Conservation (phyloP, 495 filamentous ascomycete genomes). For the Pyrenula massariospora region DNA sequence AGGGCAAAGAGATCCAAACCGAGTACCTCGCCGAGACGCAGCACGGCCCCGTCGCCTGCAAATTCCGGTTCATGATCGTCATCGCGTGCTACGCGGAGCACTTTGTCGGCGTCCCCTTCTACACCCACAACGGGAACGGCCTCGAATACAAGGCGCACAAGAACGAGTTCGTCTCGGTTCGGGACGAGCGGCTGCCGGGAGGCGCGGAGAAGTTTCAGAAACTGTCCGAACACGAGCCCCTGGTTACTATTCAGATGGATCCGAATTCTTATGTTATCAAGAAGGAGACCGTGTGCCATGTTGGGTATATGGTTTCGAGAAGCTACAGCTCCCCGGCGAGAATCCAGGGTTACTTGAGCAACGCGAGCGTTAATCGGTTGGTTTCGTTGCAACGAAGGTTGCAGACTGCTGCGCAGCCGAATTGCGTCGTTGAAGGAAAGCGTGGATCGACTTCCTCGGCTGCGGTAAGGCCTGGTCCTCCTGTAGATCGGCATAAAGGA, state of each 20-base stretch:
- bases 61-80: not conserved
- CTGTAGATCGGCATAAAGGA: no score
- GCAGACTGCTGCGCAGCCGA: no score
- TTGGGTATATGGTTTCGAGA: not conserved
- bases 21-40: not conserved
- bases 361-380: no score
- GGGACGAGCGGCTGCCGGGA: not conserved
- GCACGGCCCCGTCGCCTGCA: not conserved
- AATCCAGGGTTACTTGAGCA: no score
- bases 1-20: not conserved
- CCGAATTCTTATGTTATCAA: not conserved
- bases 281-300: not conserved
- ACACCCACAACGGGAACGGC: not conserved
- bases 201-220: not conserved
- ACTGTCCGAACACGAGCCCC: not conserved
- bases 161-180: not conserved
- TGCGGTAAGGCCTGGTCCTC: no score
- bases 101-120: not conserved
- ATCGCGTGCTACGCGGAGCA: not conserved
- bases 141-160: not conserved
- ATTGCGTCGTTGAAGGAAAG: no score
- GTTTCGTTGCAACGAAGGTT: no score
- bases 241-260: not conserved
- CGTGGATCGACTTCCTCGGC: no score
- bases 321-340: no score